A percentile compares a stretch with the other conserved stretches of the same genome.
These are phyloP conservation scores for Phytophthora capsici DNA, from an alignment of 352 stramenopile genomes.

Conservation along the genomic window DNA sequence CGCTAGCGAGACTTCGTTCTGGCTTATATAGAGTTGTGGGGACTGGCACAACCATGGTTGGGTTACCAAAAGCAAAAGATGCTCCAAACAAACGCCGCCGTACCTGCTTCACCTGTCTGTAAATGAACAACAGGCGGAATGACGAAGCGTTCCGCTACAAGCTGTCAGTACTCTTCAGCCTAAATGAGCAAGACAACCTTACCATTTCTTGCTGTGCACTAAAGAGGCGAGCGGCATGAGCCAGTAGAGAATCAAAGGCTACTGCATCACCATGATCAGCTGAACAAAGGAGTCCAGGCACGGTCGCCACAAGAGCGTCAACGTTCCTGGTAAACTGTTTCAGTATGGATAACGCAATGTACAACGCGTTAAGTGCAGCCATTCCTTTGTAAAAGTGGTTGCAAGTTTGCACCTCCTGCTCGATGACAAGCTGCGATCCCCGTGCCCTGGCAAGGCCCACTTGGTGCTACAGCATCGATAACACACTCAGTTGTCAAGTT, in stretches of 20 bases:
- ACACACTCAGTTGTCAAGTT: slow-evolving; percentile 1
- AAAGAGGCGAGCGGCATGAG: slow-evolving; percentile 42
- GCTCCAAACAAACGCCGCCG: neutral
- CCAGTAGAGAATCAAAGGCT: slow-evolving; percentile 45
- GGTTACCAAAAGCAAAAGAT: too few relatives aligned
- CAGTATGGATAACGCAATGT: slow-evolving; percentile 4
- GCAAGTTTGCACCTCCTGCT: slow-evolving; percentile 36
- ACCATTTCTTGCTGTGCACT: slow-evolving; percentile 31
- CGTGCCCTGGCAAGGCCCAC: slow-evolving; percentile 42
- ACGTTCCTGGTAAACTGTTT: slow-evolving; percentile 50
- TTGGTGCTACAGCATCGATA: slow-evolving; percentile 39
- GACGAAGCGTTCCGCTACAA: slow-evolving; percentile 26
- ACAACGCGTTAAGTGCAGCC: neutral
- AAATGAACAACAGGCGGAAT: slow-evolving; percentile 42
- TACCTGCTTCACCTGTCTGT: slow-evolving; percentile 43
- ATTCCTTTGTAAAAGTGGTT: too few relatives aligned
- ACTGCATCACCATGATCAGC: slow-evolving; percentile 9
- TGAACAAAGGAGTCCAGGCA: slow-evolving; percentile 25
- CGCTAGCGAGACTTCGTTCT: slow-evolving; percentile 13
- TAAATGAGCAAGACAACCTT: neutral
- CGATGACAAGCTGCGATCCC: slow-evolving; percentile 33
- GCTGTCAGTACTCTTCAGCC: slow-evolving; percentile 1
- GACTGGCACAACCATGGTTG: slow-evolving; percentile 12
- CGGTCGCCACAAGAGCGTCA: slow-evolving; percentile 23
- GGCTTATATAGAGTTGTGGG: slow-evolving; percentile 20